These are phyloP conservation scores for Phyllostachys edulis DNA, from an alignment of 176 grass and related monocot species.

Conservation along the genomic window DNA sequence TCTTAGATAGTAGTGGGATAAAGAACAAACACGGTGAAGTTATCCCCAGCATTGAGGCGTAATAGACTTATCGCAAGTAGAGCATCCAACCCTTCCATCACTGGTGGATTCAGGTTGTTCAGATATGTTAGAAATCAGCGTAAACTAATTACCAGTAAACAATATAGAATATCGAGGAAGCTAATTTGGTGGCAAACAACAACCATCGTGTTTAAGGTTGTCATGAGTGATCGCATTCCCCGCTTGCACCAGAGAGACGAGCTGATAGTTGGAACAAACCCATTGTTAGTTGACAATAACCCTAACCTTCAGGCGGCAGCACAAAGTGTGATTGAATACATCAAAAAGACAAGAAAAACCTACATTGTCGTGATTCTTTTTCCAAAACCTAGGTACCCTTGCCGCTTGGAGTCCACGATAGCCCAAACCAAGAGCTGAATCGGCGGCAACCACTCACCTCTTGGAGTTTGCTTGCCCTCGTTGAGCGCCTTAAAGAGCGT, in stretches of 20 bases:
- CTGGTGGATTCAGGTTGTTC: constrained; percentile 60
- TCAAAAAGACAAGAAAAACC: constrained; percentile 34
- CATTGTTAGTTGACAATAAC: no score
- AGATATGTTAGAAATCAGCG: neutral
- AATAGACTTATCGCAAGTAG: constrained; percentile 51
- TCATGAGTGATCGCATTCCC: constrained; percentile 71
- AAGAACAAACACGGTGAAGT: neutral
- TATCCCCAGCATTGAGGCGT: neutral
- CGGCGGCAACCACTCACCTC: constrained; percentile 43
- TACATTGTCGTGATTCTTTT: constrained; percentile 82
- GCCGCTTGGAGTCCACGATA: constrained; percentile 75
- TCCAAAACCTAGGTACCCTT: constrained; percentile 68
- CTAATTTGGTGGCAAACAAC: constrained; percentile 26
- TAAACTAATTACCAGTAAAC: neutral
- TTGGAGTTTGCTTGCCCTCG: constrained; percentile 73
- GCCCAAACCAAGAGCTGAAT: constrained; percentile 65
- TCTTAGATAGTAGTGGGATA: neutral
- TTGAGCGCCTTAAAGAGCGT: constrained; percentile 81
- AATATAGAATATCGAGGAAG: neutral
- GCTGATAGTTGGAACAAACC: constrained; percentile 40
- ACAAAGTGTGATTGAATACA: no score
- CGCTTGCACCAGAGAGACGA: constrained; percentile 77
- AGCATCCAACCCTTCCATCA: constrained; percentile 83
- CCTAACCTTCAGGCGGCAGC: no score
- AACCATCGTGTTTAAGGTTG: constrained; percentile 58